phyloP scores from a whole-genome alignment of 148 eudicot genomes.

The Talinum fruticosum region DNA sequence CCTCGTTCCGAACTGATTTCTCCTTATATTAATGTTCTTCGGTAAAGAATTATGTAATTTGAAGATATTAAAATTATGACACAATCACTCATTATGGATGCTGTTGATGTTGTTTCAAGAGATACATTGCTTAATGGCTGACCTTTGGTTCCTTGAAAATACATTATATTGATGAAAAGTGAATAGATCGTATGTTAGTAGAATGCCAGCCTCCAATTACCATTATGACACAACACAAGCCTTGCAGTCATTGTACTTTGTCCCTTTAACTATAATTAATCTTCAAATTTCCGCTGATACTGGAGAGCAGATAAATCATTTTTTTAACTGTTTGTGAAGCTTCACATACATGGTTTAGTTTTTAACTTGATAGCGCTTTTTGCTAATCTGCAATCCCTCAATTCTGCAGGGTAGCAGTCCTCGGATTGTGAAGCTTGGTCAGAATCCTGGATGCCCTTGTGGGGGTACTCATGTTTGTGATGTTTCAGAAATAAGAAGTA shows the following conservation, averaged over 20 bases:
- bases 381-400: neutral
- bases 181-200: neutral
- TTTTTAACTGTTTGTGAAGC: neutral
- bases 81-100: neutral
- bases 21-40: neutral
- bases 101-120: neutral
- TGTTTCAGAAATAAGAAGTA: constrained; percentile 53
- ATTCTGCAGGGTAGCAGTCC: constrained; percentile 63
- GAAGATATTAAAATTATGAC: neutral
- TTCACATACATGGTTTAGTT: neutral
- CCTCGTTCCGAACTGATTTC: neutral
- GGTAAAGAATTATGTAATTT: neutral
- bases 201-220: neutral
- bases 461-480: constrained; percentile 80
- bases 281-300: neutral
- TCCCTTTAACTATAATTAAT: neutral
- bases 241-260: neutral
- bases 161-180: no score
- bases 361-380: no score
- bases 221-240: neutral
- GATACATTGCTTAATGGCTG: neutral
- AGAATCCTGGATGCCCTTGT: constrained; percentile 78
- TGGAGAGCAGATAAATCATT: neutral
- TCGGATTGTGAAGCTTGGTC: constrained; percentile 72
- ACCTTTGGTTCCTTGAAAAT: neutral